phyloP scores from a whole-genome alignment of 2,329 filamentous ascomycete genomes.

The Didymella segeticola region DNA sequence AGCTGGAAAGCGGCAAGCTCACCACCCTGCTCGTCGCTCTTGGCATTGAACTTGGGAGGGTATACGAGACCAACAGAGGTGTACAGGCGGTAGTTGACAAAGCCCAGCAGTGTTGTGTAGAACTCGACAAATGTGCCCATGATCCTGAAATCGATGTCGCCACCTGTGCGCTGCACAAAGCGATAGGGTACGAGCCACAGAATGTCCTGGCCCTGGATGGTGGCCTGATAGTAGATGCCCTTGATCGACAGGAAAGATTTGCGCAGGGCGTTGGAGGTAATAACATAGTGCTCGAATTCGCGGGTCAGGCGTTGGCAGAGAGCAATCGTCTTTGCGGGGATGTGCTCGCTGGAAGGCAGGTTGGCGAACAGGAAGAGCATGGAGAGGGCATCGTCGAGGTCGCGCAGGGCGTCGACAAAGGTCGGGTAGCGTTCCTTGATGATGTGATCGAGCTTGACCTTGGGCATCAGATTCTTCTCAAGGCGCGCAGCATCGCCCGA shows the following conservation, averaged over 20 bases:
- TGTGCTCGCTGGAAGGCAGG: constrained; percentile 85
- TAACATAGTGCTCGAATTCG: constrained; percentile 98
- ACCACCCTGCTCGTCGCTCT: constrained; percentile 86
- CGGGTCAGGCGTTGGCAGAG: constrained; percentile 91
- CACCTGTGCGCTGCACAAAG: constrained; percentile 93
- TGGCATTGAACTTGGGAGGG: constrained; percentile 88
- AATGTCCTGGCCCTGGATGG: constrained; percentile 94
- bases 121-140: constrained; percentile 99
- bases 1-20: constrained; percentile 91
- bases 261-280: constrained; percentile 85
- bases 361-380: constrained; percentile 98
- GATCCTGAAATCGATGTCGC: constrained; percentile 96
- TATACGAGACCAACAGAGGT: constrained; percentile 91
- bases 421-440: constrained; percentile 98
- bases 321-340: constrained; percentile 94
- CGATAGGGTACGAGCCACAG: constrained; percentile 97
- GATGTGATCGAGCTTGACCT: constrained; percentile 92
- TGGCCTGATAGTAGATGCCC: constrained; percentile 99
- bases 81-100: constrained; percentile 95
- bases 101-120: constrained; percentile 94
- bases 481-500: constrained; percentile 85
- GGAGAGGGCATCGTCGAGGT: constrained; percentile 94
- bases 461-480: constrained; percentile 89
- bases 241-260: constrained; percentile 99
- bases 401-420: constrained; percentile 90